phyloP scores from a whole-genome alignment of 208 protist species.

The Acanthamoeba quina region DNA sequence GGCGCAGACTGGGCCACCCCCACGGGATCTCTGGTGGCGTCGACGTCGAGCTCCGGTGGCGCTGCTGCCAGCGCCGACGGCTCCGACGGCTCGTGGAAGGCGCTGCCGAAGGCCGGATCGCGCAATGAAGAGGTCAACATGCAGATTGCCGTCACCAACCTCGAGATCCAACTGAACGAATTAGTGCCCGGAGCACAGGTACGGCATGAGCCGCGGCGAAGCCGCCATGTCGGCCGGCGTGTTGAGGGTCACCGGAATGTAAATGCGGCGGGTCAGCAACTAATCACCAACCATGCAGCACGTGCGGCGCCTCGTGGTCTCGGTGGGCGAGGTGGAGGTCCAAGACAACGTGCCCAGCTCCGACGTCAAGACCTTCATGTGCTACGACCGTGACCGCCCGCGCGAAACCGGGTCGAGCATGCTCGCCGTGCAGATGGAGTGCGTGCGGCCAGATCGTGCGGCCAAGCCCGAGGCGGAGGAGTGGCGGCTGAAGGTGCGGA shows the following conservation, averaged over 20 bases:
- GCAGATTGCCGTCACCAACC: background rate
- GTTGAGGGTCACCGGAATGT: background rate
- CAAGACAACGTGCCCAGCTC: slow-evolving; percentile 60
- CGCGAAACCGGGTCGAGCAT: slow-evolving; percentile 29
- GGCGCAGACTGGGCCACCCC: slow-evolving; percentile 29
- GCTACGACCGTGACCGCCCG: slow-evolving; percentile 54
- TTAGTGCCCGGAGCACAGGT: background rate
- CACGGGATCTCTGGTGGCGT: background rate
- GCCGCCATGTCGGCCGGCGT: background rate
- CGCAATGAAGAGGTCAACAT: slow-evolving; percentile 56
- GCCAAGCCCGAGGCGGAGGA: slow-evolving; percentile 54
- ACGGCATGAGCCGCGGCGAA: background rate
- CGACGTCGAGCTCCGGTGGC: background rate
- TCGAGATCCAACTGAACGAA: slow-evolving; percentile 44
- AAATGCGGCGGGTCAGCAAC: background rate
- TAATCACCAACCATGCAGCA: background rate
- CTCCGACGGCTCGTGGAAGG: background rate
- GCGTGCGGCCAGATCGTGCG: slow-evolving; percentile 50
- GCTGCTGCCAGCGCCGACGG: background rate
- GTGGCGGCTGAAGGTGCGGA: slow-evolving; percentile 54
- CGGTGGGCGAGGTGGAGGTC: slow-evolving; percentile 57
- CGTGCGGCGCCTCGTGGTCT: slow-evolving; percentile 32
- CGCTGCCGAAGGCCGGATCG: background rate
- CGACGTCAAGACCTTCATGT: slow-evolving; percentile 45
- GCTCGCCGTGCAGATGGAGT: slow-evolving; percentile 68